phyloP scores from a whole-genome alignment of 305 asterid species.

The Withania somnifera region DNA sequence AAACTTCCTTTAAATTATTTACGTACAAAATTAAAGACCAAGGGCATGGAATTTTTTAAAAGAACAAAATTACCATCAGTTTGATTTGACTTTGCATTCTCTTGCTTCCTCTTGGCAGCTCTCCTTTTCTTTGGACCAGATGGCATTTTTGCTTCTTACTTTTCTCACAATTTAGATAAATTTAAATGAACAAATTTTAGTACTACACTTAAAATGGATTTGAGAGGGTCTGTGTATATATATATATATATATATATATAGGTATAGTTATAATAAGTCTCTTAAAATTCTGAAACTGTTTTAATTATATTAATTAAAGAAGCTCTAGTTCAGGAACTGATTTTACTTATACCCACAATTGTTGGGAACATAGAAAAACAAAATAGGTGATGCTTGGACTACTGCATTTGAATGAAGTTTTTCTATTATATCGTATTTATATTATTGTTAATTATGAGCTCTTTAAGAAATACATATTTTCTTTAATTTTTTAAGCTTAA shows the following conservation, averaged over 20 bases:
- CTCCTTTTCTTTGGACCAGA: slow-evolving; percentile 21
- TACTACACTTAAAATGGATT: neutral
- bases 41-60: neutral
- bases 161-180: neutral
- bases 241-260: neutral
- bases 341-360: neutral
- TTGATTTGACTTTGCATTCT: neutral
- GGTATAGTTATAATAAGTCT: neutral
- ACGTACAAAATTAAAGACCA: neutral
- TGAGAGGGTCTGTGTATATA: neutral
- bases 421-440: too few relatives aligned
- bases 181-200: neutral
- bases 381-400: too few relatives aligned
- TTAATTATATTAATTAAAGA: neutral
- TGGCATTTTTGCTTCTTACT: slow-evolving; percentile 8
- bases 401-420: too few relatives aligned
- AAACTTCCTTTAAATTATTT: neutral
- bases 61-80: slow-evolving; percentile 1
- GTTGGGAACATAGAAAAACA: neutral
- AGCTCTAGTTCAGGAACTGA: neutral
- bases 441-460: too few relatives aligned
- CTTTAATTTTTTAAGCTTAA: too few relatives aligned
- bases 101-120: slow-evolving; percentile 17
- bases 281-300: neutral
- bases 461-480: too few relatives aligned